Conservation (phyloP, 768 basidiomycete species). For the Lactarius indigo region DNA sequence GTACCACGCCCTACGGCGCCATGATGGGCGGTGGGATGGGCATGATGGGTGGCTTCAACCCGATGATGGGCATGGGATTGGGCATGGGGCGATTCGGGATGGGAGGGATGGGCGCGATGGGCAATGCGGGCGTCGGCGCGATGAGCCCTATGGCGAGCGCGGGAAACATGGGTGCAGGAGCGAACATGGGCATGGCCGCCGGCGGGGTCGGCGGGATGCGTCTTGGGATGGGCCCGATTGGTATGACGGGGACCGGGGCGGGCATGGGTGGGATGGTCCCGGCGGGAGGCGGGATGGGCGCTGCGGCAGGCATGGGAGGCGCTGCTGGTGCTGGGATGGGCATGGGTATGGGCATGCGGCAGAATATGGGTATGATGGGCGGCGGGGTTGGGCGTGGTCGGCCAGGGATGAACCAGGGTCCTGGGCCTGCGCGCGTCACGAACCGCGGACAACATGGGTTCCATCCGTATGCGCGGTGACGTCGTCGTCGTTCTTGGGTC, state of each 20-base stretch:
- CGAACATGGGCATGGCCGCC: conserved; percentile 39
- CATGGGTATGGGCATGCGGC: conserved; percentile 36
- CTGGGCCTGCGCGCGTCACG: conserved; percentile 46
- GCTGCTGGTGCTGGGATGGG: not conserved
- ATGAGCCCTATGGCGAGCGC: conserved; percentile 35
- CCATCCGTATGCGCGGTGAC: conserved; percentile 76
- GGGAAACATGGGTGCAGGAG: conserved; percentile 37
- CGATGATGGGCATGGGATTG: conserved; percentile 34
- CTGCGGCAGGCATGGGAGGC: conserved; percentile 22
- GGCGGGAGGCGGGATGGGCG: conserved; percentile 29
- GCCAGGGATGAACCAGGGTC: conserved; percentile 50
- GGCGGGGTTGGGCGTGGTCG: conserved; percentile 61
- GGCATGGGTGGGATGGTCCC: conserved; percentile 27
- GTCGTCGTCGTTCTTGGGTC: not conserved
- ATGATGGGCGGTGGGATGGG: conserved; percentile 37
- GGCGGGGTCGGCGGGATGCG: conserved; percentile 30
- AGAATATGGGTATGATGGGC: conserved; percentile 29
- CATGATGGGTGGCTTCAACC: conserved; percentile 26
- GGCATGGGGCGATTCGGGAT: conserved; percentile 35
- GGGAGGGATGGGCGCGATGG: conserved; percentile 39
- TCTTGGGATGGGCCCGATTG: conserved; percentile 30
- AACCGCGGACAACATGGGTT: conserved; percentile 78
- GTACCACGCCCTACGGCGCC: conserved; percentile 42
- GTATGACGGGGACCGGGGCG: conserved; percentile 10
- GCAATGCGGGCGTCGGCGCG: conserved; percentile 57